Evolutionary conservation across 2,329 filamentous ascomycete species (phyloP), one percentile per base, ranked within the genome.

Genomic region (Elsinoe batatas): DNA sequence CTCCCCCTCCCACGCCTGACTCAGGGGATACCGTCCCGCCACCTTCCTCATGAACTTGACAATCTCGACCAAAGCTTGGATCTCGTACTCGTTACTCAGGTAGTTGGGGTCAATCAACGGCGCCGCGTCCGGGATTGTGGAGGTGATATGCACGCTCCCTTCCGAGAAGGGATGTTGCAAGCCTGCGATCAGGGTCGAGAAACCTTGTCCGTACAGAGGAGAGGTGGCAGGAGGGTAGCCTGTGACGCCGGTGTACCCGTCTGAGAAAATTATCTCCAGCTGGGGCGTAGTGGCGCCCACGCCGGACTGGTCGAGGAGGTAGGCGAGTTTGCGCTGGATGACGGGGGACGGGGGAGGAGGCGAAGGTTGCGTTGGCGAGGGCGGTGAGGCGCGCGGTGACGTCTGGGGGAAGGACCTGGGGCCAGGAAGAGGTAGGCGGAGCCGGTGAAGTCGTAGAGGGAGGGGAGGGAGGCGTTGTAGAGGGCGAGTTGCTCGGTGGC

Each of bases 401-500:
- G 1, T 64, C 67, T 5, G 65, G 64, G 18, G 67, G 66, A 15
- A 68, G 64, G 5, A 71, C 65, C 53, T 70, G 67, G 1, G 63
- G 56, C 73, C 73, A 77, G 22, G 60, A 74, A 76, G 1, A 69
- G 61, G 49, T 74, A 74, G 1, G 65, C 70, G 20, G 64, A 69
- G 5, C 64, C 65, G 2, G 70, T 70, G 61, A 72, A 69, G 53
- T 75, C 71, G 59, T 72, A 74, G 13, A 69, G 63, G 3, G 69
- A 70, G 0, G 61, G 38, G 40, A 69, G 40, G 7, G 64, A 64
- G 1, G 64, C 58, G 87, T 88, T 43, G 83, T 89, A 53, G 81
- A 87, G 47, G 90, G 87, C 8, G 90, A 96, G 69, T 74, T 98
- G 54, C 74, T 97, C 36, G 79, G 90, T 8, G 87, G 82, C 63